Conservation (phyloP, 306 rosid genomes). For the Dryas drummondii region DNA sequence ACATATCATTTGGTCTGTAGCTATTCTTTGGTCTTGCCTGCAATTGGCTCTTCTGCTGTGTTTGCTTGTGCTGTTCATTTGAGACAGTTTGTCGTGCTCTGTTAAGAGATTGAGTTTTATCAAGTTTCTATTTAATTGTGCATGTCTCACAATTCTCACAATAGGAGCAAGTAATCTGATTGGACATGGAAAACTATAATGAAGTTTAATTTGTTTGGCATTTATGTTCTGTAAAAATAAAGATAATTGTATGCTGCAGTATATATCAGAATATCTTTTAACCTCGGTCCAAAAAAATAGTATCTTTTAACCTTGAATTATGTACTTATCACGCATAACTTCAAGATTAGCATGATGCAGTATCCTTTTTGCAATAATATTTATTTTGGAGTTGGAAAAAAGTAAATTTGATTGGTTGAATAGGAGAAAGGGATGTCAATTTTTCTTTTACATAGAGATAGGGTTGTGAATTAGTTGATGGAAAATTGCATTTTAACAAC, state of each 20-base stretch:
- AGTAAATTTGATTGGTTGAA: neutral
- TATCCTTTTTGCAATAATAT: neutral
- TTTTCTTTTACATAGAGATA: neutral
- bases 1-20: constrained; percentile 20
- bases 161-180: neutral
- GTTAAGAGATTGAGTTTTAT: constrained; percentile 19
- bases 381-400: neutral
- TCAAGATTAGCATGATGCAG: neutral
- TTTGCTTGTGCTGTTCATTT: constrained; percentile 38
- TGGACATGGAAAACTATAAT: neutral
- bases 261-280: neutral
- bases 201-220: neutral
- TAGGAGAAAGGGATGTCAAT: neutral
- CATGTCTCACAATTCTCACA: neutral
- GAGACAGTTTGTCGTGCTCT: constrained; percentile 37
- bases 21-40: constrained; percentile 13
- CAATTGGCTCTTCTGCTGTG: constrained; percentile 38
- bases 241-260: neutral
- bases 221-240: neutral
- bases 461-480: neutral
- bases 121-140: constrained; percentile 1
- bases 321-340: neutral
- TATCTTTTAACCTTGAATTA: too few species aligned
- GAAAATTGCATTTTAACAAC: neutral
- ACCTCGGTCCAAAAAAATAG: neutral